Percentiles rank a stretch among this genome's conserved stretches.
These are phyloP conservation scores for Marvania coccoides DNA, from an alignment of 139 green algal genomes.

Conservation along the genomic window DNA sequence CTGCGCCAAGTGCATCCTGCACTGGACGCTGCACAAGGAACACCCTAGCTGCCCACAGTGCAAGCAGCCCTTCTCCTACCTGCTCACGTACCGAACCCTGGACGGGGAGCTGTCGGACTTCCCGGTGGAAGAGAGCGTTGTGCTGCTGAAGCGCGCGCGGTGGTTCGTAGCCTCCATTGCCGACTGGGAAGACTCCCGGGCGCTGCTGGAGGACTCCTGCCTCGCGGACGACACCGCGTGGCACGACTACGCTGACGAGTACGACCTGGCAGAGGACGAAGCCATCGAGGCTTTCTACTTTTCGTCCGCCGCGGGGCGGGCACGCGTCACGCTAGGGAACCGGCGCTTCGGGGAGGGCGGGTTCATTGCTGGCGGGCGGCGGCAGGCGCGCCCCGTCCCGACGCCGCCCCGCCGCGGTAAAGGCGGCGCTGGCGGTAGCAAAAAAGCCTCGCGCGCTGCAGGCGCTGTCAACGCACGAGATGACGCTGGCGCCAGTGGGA, in stretches of 20 bases:
- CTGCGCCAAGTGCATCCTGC: constrained; percentile 74
- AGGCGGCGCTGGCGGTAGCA: not conserved
- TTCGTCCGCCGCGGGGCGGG: constrained; percentile 47
- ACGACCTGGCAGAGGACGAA: constrained; percentile 58
- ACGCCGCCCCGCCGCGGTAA: not conserved
- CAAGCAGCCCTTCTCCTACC: constrained; percentile 40
- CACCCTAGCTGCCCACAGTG: constrained; percentile 69
- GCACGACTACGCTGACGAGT: constrained; percentile 34
- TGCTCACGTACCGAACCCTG: constrained; percentile 58
- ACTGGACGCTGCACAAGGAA: constrained; percentile 63
- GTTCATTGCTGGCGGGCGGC: not conserved
- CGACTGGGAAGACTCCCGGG: not conserved
- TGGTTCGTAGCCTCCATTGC: constrained; percentile 62
- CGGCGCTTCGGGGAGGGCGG: constrained; percentile 59
- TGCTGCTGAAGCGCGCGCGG: constrained; percentile 62
- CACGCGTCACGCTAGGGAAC: constrained; percentile 69
- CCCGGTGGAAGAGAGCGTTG: constrained; percentile 66
- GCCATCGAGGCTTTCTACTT: constrained; percentile 74
- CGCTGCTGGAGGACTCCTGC: constrained; percentile 5
- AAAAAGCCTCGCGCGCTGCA: not conserved
- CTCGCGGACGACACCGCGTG: constrained; percentile 25
- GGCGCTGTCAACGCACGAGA: not conserved
- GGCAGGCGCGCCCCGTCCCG: constrained; percentile 8
- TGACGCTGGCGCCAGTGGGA: not conserved
- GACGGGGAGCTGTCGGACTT: constrained; percentile 66